Percentiles rank a stretch among this genome's conserved stretches.
These are phyloP conservation scores for Colletotrichum australisinense DNA, from an alignment of 2,329 filamentous ascomycete species.

Conservation along the genomic window DNA sequence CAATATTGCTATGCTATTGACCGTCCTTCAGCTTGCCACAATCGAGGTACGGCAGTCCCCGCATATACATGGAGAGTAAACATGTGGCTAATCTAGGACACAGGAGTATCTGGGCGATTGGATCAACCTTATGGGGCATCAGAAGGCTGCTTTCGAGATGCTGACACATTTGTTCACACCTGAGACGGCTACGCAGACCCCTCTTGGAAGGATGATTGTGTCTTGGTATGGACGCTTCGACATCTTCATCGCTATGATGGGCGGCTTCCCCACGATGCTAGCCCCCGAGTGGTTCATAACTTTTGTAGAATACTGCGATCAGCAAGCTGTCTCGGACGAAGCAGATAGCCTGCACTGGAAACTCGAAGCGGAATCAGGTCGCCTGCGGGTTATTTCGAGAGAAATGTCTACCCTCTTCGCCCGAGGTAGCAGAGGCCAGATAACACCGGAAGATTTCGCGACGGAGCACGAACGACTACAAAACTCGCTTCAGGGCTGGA, in stretches of 20 bases:
- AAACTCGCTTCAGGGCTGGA: slow-evolving; percentile 61
- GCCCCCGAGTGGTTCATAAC: slow-evolving; percentile 82
- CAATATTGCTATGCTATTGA: slow-evolving; percentile 80
- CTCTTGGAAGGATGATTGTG: slow-evolving; percentile 78
- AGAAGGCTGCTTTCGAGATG: slow-evolving; percentile 88
- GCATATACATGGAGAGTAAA: slow-evolving; percentile 14
- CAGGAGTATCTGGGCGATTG: slow-evolving; percentile 96
- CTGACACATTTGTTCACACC: slow-evolving; percentile 83
- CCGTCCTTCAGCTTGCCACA: slow-evolving; percentile 90
- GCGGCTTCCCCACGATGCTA: slow-evolving; percentile 79
- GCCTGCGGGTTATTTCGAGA: slow-evolving; percentile 78
- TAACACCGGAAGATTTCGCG: slow-evolving; percentile 74
- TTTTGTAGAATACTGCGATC: slow-evolving; percentile 71
- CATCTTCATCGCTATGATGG: slow-evolving; percentile 84
- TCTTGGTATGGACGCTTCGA: slow-evolving; percentile 95
- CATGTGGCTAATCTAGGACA: slow-evolving; percentile 25
- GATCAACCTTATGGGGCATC: slow-evolving; percentile 92
- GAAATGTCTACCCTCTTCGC: slow-evolving; percentile 86
- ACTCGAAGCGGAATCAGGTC: slow-evolving; percentile 74
- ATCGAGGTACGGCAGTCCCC: slow-evolving; percentile 78
- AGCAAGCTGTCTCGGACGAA: slow-evolving; percentile 70
- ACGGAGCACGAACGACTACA: slow-evolving; percentile 68
- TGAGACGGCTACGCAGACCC: slow-evolving; percentile 76
- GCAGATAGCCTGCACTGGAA: slow-evolving; percentile 64
- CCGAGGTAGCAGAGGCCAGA: slow-evolving; percentile 70